Conservation (phyloP, 768 basidiomycete species). For the Tylopilus rubrobrunneus region DNA sequence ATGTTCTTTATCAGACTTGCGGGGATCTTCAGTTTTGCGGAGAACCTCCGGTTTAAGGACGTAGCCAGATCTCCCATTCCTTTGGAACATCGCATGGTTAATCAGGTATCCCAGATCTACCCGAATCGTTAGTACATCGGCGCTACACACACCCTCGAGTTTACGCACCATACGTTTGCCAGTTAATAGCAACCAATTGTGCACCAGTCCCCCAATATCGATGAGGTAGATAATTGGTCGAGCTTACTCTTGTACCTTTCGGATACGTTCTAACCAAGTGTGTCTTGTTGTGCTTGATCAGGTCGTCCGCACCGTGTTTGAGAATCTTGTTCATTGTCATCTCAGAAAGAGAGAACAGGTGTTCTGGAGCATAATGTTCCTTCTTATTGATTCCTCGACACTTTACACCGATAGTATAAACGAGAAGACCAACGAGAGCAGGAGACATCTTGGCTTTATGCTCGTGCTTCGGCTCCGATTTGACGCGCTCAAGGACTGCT, state of each 20-base stretch:
- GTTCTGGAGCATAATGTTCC: conserved; percentile 78
- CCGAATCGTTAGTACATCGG: not conserved
- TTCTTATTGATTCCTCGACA: conserved; percentile 88
- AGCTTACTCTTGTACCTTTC: conserved; percentile 73
- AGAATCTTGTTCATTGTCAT: conserved; percentile 71
- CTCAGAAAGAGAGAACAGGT: conserved; percentile 94
- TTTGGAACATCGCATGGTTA: conserved; percentile 93
- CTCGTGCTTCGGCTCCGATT: conserved; percentile 11
- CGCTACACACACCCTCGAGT: not conserved
- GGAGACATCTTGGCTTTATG: conserved; percentile 69
- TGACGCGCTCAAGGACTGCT: conserved; percentile 16
- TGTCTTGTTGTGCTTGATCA: conserved; percentile 82
- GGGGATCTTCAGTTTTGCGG: conserved; percentile 45
- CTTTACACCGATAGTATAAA: conserved; percentile 95
- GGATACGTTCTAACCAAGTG: conserved; percentile 89
- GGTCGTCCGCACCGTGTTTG: conserved; percentile 59
- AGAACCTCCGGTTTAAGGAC: conserved; percentile 85
- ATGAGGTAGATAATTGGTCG: conserved; percentile 86
- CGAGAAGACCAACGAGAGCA: conserved; percentile 67
- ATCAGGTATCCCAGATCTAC: conserved; percentile 87
- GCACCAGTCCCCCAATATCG: conserved; percentile 86
- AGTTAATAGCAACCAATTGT: conserved; percentile 92
- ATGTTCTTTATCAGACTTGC: conserved; percentile 59
- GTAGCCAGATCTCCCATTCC: conserved; percentile 85
- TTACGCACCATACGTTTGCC: conserved; percentile 88